Evolutionary conservation across 306 rosid species (phyloP).

Genomic region (Quercus parvula): DNA sequence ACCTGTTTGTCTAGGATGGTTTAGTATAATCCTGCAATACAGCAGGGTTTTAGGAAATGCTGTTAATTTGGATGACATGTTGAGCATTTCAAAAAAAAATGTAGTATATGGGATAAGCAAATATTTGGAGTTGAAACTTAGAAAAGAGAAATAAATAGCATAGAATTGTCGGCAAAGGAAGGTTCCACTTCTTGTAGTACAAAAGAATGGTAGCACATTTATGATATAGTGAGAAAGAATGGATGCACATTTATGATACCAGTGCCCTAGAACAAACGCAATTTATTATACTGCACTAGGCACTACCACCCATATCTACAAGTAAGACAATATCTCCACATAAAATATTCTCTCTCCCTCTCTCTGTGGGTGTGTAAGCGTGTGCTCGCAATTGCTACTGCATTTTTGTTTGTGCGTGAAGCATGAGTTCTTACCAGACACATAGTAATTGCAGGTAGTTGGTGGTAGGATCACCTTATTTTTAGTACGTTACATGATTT

Average conservation of each 20-base stretch:
- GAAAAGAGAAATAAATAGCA: not conserved
- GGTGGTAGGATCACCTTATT: too few species aligned
- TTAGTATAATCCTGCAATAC: constrained; percentile 13
- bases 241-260: constrained; percentile 31
- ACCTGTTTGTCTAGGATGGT: constrained; percentile 1
- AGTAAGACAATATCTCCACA: not conserved
- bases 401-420: not conserved
- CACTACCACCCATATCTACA: not conserved
- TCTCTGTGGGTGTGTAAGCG: too few species aligned
- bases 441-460: too few species aligned
- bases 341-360: too few species aligned
- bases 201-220: constrained; percentile 29
- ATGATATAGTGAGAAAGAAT: constrained; percentile 16
- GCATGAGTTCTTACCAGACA: too few species aligned
- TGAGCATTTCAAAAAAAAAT: constrained; percentile 25
- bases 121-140: not conserved
- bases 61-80: constrained; percentile 19
- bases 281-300: constrained; percentile 13
- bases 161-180: constrained; percentile 55
- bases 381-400: not conserved
- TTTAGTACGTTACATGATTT: too few species aligned
- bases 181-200: constrained; percentile 22
- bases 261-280: constrained; percentile 19
- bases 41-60: constrained; percentile 23
- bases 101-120: not conserved